Evolutionary conservation across 2,329 filamentous ascomycete species (phyloP).

Genomic region (Verticillium longisporum): DNA sequence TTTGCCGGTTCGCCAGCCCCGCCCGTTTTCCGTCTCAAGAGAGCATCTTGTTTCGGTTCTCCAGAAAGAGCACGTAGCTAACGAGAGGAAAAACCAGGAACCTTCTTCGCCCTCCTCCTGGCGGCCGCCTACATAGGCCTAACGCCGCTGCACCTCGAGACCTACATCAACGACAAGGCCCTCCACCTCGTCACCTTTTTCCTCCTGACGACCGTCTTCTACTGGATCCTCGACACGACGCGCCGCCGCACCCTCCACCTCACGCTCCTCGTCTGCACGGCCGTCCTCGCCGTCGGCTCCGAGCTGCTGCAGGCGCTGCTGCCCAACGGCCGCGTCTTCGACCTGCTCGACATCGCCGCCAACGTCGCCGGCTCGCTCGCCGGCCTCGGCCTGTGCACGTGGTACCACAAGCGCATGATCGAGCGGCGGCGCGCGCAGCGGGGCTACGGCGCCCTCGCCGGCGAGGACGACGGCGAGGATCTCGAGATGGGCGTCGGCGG

Average conservation of each 20-base stretch:
- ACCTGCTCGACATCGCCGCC: conserved; percentile 79
- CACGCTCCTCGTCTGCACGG: conserved; percentile 73
- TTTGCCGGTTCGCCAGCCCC: conserved; percentile 65
- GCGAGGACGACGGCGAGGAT: conserved; percentile 47
- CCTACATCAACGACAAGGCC: conserved; percentile 76
- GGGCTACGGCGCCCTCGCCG: conserved; percentile 64
- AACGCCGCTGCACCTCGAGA: conserved; percentile 49
- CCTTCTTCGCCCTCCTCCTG: conserved; percentile 64
- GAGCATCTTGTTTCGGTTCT: too few relatives aligned
- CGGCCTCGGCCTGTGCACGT: conserved; percentile 68
- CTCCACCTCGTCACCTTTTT: conserved; percentile 88
- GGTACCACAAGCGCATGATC: conserved; percentile 95
- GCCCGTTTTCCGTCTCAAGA: conserved; percentile 7
- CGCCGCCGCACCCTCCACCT: conserved; percentile 80
- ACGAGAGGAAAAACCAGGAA: conserved; percentile 37
- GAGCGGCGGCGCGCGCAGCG: conserved; percentile 74
- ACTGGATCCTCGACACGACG: conserved; percentile 93
- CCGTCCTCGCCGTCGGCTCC: conserved; percentile 62
- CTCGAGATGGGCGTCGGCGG: conserved; percentile 64
- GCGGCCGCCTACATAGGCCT: conserved; percentile 76
- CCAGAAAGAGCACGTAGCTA: neutral
- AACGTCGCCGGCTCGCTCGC: conserved; percentile 74
- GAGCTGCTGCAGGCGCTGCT: conserved; percentile 71
- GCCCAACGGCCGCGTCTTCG: conserved; percentile 64
- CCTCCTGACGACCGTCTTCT: conserved; percentile 78